phyloP scores from a whole-genome alignment of 2,329 filamentous ascomycete species.

The Paramyrothecium roridum region DNA sequence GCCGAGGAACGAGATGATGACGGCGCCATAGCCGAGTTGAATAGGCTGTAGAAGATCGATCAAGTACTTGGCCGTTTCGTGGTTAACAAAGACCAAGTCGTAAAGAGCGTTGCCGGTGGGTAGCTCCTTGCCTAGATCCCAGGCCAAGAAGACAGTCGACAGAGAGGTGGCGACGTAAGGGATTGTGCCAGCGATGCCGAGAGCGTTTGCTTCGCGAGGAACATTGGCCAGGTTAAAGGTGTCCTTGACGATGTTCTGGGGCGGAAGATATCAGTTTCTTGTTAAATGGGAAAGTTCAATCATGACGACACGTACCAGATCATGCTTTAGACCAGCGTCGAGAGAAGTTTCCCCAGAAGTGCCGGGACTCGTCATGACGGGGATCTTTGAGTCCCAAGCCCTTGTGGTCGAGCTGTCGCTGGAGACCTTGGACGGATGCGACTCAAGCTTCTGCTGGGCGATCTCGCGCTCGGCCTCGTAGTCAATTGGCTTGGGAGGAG shows the following conservation, averaged over 20 bases:
- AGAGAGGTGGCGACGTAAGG: constrained; percentile 84
- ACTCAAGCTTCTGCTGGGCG: constrained; percentile 51
- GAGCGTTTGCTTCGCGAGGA: constrained; percentile 63
- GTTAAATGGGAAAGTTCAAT: background rate
- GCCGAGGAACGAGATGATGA: constrained; percentile 91
- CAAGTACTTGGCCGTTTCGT: constrained; percentile 68
- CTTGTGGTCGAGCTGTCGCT: constrained; percentile 45
- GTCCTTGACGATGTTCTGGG: constrained; percentile 61
- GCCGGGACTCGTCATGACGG: constrained; percentile 10
- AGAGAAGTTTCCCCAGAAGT: constrained; percentile 20
- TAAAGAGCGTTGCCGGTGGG: constrained; percentile 56
- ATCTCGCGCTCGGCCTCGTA: constrained; percentile 53
- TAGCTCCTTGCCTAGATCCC: constrained; percentile 70
- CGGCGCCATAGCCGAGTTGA: constrained; percentile 86
- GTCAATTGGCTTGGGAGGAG: constrained; percentile 38
- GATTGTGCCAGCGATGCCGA: constrained; percentile 75
- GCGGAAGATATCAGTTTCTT: constrained; percentile 2
- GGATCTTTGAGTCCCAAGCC: constrained; percentile 10
- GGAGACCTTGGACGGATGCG: constrained; percentile 59
- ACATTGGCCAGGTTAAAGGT: constrained; percentile 64
- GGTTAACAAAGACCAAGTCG: constrained; percentile 56
- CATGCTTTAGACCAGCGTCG: constrained; percentile 34
- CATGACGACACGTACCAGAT: constrained; percentile 49
- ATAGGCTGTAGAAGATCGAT: constrained; percentile 78
- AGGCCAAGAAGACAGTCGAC: constrained; percentile 77